phyloP scores from a whole-genome alignment of 108 stramenopile genomes.

The Pseudonitzschia multistriata region DNA sequence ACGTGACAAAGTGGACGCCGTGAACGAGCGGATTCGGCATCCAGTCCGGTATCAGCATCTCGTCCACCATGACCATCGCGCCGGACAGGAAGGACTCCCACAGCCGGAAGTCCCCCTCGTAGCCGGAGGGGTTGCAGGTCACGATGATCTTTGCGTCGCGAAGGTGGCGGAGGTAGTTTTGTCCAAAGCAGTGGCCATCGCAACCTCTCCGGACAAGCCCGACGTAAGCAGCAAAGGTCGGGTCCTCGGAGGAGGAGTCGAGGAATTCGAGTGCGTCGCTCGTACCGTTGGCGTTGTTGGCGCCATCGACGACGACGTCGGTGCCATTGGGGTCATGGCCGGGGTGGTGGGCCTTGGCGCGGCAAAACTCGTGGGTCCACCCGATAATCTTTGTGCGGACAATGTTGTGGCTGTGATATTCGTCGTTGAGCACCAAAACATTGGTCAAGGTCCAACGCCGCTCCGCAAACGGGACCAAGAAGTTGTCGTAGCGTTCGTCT shows the following conservation, averaged over 20 bases:
- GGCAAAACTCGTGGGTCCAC: background rate
- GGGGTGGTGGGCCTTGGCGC: background rate
- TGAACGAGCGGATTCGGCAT: conserved; percentile 30
- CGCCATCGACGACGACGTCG: background rate
- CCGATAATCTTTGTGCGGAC: background rate
- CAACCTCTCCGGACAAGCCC: background rate
- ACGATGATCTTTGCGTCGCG: conserved; percentile 55
- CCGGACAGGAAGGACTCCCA: conserved; percentile 55
- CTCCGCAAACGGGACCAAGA: background rate
- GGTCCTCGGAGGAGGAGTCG: background rate
- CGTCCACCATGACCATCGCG: conserved; percentile 58
- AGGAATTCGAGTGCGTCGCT: too few relatives aligned
- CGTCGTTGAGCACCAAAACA: background rate
- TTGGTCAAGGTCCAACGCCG: background rate
- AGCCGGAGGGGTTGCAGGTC: conserved; percentile 49
- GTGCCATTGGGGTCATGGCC: background rate
- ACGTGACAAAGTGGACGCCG: conserved; percentile 35
- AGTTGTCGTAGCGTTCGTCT: background rate
- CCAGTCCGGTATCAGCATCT: conserved; percentile 22
- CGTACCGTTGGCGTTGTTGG: background rate
- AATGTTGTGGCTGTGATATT: background rate
- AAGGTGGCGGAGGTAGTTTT: conserved; percentile 28
- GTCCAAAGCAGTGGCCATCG: conserved; percentile 1
- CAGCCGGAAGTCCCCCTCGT: conserved; percentile 61
- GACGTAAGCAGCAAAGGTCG: background rate